Evolutionary conservation across 1,139 yeast species (phyloP).

Genomic region (Meyerozyma smithsonii): DNA sequence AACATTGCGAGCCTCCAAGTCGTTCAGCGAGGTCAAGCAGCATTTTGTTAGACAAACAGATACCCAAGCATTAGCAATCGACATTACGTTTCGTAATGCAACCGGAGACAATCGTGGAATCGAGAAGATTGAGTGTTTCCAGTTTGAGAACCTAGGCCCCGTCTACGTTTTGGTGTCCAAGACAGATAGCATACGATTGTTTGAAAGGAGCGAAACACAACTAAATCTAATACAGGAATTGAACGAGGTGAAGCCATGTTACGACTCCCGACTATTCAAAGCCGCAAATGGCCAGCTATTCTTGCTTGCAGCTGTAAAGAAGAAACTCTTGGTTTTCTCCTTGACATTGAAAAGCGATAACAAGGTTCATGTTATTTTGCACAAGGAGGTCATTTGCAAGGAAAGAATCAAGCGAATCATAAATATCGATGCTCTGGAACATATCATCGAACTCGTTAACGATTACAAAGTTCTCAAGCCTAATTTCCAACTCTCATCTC

Average conservation of each 20-base stretch:
- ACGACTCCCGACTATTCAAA: slow-evolving; percentile 16
- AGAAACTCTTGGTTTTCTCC: slow-evolving; percentile 25
- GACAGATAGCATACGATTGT: slow-evolving; percentile 23
- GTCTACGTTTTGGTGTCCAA: slow-evolving; percentile 25
- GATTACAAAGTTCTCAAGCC: slow-evolving; percentile 24
- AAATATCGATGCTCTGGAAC: slow-evolving; percentile 12
- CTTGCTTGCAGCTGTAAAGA: slow-evolving; percentile 27
- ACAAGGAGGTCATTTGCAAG: slow-evolving; percentile 24
- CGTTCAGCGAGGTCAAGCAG: slow-evolving; percentile 24
- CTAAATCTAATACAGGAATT: slow-evolving; percentile 29
- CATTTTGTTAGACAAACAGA: slow-evolving; percentile 19
- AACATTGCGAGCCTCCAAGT: slow-evolving; percentile 12
- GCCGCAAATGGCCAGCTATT: slow-evolving; percentile 15
- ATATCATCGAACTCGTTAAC: slow-evolving; percentile 22
- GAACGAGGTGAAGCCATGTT: slow-evolving; percentile 20
- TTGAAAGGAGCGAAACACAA: slow-evolving; percentile 33
- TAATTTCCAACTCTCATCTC: slow-evolving; percentile 14
- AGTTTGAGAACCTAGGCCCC: slow-evolving; percentile 17
- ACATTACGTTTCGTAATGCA: slow-evolving; percentile 21
- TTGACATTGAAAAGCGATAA: slow-evolving; percentile 29
- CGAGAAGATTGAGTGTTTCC: slow-evolving; percentile 16
- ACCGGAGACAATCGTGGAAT: slow-evolving; percentile 20
- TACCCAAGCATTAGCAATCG: slow-evolving; percentile 14
- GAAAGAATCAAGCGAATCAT: slow-evolving; percentile 22
- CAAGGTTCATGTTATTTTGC: slow-evolving; percentile 22